A percentile compares a stretch with the other conserved stretches of the same genome.
These are phyloP conservation scores for Thermochaetoides thermophila DNA, from an alignment of 495 filamentous ascomycete species.

Conservation along the genomic window DNA sequence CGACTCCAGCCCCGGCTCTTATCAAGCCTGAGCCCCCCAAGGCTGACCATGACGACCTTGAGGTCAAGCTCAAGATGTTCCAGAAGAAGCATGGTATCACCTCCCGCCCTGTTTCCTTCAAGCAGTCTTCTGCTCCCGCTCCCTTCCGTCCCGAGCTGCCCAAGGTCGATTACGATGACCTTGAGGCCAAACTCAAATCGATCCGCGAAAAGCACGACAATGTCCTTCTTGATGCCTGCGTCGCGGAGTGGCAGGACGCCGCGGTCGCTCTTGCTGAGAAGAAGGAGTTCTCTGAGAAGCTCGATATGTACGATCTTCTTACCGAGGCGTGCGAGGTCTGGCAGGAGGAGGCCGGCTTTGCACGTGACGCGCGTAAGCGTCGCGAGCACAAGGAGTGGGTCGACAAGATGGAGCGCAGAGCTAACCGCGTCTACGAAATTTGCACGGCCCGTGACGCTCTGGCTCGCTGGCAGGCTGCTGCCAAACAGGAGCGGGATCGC, in stretches of 20 bases:
- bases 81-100: no score
- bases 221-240: constrained; percentile 4
- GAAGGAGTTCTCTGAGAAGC: constrained; percentile 7
- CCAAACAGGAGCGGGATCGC: constrained; percentile 21
- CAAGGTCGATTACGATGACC: constrained; percentile 1
- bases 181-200: constrained; percentile 10
- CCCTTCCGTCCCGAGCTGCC: no score
- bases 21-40: no score
- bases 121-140: constrained; percentile 5
- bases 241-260: constrained; percentile 10
- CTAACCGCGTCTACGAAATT: constrained; percentile 16
- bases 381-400: constrained; percentile 12
- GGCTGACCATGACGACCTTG: no score
- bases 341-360: constrained; percentile 11
- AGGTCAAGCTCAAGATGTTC: no score
- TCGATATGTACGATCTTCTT: constrained; percentile 13
- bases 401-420: constrained; percentile 17
- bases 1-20: no score
- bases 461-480: constrained; percentile 11
- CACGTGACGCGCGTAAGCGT: constrained; percentile 1
- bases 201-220: constrained; percentile 6
- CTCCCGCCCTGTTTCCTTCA: no score
- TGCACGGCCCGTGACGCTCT: constrained; percentile 12
- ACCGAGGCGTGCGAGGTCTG: constrained; percentile 15
- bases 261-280: constrained; percentile 2